phyloP scores from a whole-genome alignment of 306 rosid genomes.

The Acacia melanoxylon region DNA sequence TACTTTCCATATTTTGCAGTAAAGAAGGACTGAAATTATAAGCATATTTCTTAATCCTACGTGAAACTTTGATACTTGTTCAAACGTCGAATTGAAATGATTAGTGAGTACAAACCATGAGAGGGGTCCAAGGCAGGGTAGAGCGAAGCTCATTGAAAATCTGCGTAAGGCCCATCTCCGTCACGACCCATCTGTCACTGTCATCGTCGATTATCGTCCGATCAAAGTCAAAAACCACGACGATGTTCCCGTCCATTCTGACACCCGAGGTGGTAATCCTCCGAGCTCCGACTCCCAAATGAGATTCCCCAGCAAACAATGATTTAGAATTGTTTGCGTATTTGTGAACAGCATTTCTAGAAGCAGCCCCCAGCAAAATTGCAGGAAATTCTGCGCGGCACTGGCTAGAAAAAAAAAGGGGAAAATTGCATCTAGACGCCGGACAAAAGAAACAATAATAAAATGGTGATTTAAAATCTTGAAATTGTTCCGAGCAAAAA shows the following conservation, averaged over 20 bases:
- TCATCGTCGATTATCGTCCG: constrained; percentile 77
- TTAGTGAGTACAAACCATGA: constrained; percentile 48
- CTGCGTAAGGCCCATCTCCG: constrained; percentile 57
- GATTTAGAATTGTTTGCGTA: background rate
- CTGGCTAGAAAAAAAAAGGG: background rate
- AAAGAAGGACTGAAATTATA: background rate
- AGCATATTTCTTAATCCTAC: background rate
- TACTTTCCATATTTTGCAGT: background rate
- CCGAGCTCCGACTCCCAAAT: background rate
- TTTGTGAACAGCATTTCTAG: background rate
- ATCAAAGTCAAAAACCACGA: constrained; percentile 74
- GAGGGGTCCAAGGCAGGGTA: constrained; percentile 73
- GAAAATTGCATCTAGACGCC: too few species aligned
- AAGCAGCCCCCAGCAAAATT: background rate
- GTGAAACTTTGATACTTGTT: background rate
- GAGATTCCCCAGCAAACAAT: background rate
- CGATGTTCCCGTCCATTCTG: constrained; percentile 42
- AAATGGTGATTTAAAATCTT: too few species aligned
- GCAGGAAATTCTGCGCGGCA: background rate
- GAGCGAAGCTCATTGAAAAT: constrained; percentile 58
- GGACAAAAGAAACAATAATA: too few species aligned
- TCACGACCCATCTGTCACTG: constrained; percentile 74
- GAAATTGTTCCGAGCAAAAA: too few species aligned
- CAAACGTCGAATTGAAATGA: background rate
- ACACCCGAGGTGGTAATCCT: constrained; percentile 20